Percentiles rank a stretch among this genome's conserved stretches.
phyloP scores from a whole-genome alignment of 2,329 filamentous ascomycete genomes.

The Diaporthe nobilis region DNA sequence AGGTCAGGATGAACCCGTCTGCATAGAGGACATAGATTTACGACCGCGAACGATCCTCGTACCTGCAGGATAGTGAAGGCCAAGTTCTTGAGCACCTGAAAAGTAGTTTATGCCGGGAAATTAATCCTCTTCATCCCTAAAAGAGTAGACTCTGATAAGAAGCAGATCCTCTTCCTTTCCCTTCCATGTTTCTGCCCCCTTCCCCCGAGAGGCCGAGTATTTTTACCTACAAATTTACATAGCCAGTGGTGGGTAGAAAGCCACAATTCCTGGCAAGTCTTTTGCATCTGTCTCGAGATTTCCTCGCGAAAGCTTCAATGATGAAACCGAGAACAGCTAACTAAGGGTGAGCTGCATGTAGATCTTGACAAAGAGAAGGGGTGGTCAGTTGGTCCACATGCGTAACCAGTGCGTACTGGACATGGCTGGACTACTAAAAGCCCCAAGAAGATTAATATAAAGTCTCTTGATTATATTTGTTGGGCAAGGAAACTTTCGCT shows the following conservation, averaged over 20 bases:
- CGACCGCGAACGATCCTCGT: neutral
- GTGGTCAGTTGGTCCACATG: neutral
- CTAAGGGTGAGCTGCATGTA: neutral
- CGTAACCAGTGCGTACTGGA: too few relatives aligned
- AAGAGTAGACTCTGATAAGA: neutral
- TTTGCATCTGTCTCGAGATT: neutral
- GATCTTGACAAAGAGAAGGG: neutral
- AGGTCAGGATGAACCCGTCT: neutral
- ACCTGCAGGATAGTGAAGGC: neutral
- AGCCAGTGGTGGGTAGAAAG: neutral
- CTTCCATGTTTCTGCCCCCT: neutral
- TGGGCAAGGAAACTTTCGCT: neutral
- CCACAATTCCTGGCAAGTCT: too few relatives aligned
- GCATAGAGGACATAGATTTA: neutral
- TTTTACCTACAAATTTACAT: neutral
- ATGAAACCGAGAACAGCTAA: neutral
- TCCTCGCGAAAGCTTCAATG: neutral
- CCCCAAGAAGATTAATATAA: too few relatives aligned
- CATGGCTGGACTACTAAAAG: too few relatives aligned
- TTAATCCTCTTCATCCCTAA: too few relatives aligned
- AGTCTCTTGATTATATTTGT: neutral
- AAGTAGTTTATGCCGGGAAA: neutral
- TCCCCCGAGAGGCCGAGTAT: neutral
- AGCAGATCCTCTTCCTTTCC: too few relatives aligned
- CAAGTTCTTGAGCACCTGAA: neutral